These are phyloP conservation scores for Neurospora sp. DNA, from an alignment of 495 filamentous ascomycete genomes.

Conservation along the genomic window DNA sequence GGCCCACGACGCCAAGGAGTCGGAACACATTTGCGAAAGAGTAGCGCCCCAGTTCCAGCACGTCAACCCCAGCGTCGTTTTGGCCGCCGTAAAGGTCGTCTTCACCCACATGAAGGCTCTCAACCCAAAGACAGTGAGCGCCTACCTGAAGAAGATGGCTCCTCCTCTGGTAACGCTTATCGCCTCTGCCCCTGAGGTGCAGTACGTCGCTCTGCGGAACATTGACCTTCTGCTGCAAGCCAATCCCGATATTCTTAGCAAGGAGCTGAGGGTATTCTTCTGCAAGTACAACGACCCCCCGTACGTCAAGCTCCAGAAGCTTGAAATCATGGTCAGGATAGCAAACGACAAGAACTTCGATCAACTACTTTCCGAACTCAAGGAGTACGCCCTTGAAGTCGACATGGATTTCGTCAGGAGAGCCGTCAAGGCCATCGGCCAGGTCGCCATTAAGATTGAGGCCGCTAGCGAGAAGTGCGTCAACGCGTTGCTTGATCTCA, in stretches of 20 bases:
- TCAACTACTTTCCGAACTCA: constrained; percentile 85
- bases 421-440: constrained; percentile 93
- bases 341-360: constrained; percentile 94
- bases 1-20: constrained; percentile 79
- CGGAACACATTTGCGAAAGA: constrained; percentile 96
- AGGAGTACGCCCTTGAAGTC: constrained; percentile 97
- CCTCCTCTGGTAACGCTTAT: constrained; percentile 90
- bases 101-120: constrained; percentile 92
- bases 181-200: constrained; percentile 93
- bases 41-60: constrained; percentile 97
- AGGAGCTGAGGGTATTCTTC: constrained; percentile 97
- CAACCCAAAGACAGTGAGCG: constrained; percentile 61
- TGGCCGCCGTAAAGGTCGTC: constrained; percentile 94
- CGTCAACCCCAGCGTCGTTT: constrained; percentile 91
- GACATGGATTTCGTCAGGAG: constrained; percentile 98
- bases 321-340: constrained; percentile 98
- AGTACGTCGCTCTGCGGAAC: constrained; percentile 92
- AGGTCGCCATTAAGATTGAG: constrained; percentile 98
- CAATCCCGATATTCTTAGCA: constrained; percentile 84
- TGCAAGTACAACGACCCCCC: constrained; percentile 99
- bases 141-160: constrained; percentile 96
- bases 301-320: constrained; percentile 98
- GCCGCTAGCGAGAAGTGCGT: constrained; percentile 86
- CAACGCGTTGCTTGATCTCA: constrained; percentile 81
- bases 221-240: constrained; percentile 90